Base-by-base conservation (phyloP, 1,139 yeast genomes). In the Debaryomyces psychrophilus region DNA sequence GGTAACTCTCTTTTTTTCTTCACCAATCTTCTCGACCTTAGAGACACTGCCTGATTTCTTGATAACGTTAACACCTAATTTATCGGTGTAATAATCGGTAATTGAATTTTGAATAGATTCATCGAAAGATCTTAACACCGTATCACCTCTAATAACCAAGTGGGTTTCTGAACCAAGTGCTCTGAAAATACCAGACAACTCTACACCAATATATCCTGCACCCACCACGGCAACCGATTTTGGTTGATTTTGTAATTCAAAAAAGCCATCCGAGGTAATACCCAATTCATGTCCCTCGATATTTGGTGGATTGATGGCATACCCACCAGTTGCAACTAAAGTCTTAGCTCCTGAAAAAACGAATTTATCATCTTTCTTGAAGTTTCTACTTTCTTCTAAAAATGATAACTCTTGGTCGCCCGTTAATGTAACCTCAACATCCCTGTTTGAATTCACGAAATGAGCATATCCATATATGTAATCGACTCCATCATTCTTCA, bases 171-270 rank as follows among this genome's bases (percentile, higher is more conserved):
- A 66, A 11, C 96, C 96, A 50, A 93, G 77, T 27, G 90, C 90
- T 53, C 86, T 78, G 81, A 93, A 93, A 39, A 93, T 90, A 53
- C 99, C 99, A 4, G 97, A 87, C 46, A 93, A 79, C 70, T 93
- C 99, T 41, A 90, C 87, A 47, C 97, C 98, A 65, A 93, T 93
- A 72, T 93, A 93, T 40, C 99, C 99, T 33, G 97, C 97, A 56
- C 99, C 99, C 12, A 93, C 96, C 53, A 95, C 78, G 1, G 96
- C 98, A 25, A 93, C 99, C 44, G 83, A 77, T 68, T 89, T 85
- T 42, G 99, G 99, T 69, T 92, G 98, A 40, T 73, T 63, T 50
- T 78, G 83, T 55, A 93, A 75, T 53, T 79, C 82, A 61, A 93
- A 93, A 67, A 95, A 95, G 1, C 97, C 97, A 65, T 93, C 96